Base-by-base conservation (phyloP, 805 yeast genomes). In the Metschnikowia aberdeeniae region DNA sequence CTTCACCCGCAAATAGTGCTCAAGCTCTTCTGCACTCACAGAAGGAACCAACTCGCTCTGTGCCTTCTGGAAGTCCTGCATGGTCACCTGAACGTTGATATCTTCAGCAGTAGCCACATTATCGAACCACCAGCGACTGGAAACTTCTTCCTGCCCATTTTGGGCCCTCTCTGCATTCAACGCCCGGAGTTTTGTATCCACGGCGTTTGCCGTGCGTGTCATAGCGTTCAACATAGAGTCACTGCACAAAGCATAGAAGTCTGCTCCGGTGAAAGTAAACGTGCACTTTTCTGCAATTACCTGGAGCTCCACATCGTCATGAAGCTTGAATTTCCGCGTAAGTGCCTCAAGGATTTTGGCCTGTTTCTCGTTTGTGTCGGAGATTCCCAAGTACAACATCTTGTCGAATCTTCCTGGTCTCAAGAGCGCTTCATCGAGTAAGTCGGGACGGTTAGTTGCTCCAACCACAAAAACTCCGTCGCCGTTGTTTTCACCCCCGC, bases 401-500 rank as follows among this genome's bases (percentile, higher is more conserved):
- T 90, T 93, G 64, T 93, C 99, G 61, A 93, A 93, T 61, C 99
- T 76, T 3, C 97, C 96, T 0, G 97, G 97, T 61, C 99, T 78
- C 46, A 93, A 68, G 39, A 93, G 72, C 0, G 98, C 97, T 61
- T 92, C 97, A 61, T 93, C 99, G 35, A 93, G 71, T 51, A 93
- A 69, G 68, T 93, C 99, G 0, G 99, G 99, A 57, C 99, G 76
- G 58, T 93, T 93, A 0, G 99, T 93, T 4, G 99, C 99, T n/a
- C 99, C 99, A 36, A 93, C 96, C 5, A 92, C 97, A 63, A 93
- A 93, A 0, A 93, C 97, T 5, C 97, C 98, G 46, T 84, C 89
- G 3, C 67, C 67, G 36, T 66, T 72, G 44, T 65, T 68, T 14
- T 59, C 64, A 7, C 77, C 75, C 8, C 84, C 84, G 57, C 95